Evolutionary conservation across 768 basidiomycete genomes (phyloP).

Genomic region (Mycena galopus): DNA sequence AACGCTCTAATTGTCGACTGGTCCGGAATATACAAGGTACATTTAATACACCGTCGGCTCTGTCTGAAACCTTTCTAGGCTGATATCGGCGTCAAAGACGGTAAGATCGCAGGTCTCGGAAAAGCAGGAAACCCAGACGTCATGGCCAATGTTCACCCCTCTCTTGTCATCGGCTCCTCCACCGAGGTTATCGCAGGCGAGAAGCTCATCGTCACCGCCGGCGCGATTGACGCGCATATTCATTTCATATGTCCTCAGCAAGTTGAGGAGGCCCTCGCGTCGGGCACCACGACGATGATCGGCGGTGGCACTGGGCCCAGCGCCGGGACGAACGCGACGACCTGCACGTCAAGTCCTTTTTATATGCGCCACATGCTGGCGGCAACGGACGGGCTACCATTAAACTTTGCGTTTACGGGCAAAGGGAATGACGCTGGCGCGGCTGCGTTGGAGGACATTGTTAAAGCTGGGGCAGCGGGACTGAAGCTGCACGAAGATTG

Average conservation of each 20-base stretch:
- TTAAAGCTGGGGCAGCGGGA: slow-evolving; percentile 88
- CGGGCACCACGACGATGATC: slow-evolving; percentile 93
- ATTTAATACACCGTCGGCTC: background rate
- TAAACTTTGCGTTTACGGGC: slow-evolving; percentile 96
- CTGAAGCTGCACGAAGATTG: slow-evolving; percentile 98
- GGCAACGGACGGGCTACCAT: slow-evolving; percentile 89
- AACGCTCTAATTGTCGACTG: slow-evolving; percentile 96
- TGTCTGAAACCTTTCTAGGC: slow-evolving; percentile 65
- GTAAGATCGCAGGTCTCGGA: slow-evolving; percentile 89
- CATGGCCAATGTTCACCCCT: slow-evolving; percentile 82
- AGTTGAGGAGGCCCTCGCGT: slow-evolving; percentile 85
- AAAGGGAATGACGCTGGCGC: slow-evolving; percentile 94
- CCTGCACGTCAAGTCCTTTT: slow-evolving; percentile 92
- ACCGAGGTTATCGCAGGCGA: slow-evolving; percentile 98
- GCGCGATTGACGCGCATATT: slow-evolving; percentile 91
- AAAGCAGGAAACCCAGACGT: slow-evolving; percentile 97
- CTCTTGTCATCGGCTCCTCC: slow-evolving; percentile 86
- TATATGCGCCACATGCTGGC: slow-evolving; percentile 93
- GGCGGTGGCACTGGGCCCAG: slow-evolving; percentile 97
- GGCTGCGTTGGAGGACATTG: slow-evolving; percentile 81
- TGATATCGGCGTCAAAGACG: slow-evolving; percentile 92
- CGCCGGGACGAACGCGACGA: slow-evolving; percentile 92
- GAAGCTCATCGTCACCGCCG: slow-evolving; percentile 93
- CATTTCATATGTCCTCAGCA: slow-evolving; percentile 98
- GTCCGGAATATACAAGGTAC: slow-evolving; percentile 94